Evolutionary conservation across 2,329 filamentous ascomycete genomes (phyloP).

Genomic region (Fonsecaea multimorphosa): DNA sequence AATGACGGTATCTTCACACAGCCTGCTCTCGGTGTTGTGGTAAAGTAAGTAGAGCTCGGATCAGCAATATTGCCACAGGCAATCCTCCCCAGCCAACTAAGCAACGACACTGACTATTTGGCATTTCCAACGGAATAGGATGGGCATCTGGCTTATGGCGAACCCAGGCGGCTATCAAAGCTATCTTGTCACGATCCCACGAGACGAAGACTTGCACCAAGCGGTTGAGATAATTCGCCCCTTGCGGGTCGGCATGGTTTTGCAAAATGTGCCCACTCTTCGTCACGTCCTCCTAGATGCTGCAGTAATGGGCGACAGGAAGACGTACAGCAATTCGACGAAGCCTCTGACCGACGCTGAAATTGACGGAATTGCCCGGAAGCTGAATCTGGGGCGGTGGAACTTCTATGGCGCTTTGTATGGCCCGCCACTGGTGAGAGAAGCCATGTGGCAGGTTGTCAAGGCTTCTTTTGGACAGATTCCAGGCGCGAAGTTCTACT

Average conservation of each 20-base stretch:
- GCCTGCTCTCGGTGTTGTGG: slow-evolving; percentile 56
- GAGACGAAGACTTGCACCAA: slow-evolving; percentile 51
- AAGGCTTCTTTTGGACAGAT: slow-evolving; percentile 53
- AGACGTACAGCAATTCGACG: slow-evolving; percentile 30
- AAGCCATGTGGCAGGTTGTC: slow-evolving; percentile 48
- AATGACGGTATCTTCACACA: slow-evolving; percentile 57
- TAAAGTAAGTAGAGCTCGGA: slow-evolving; percentile 35
- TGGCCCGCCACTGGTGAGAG: slow-evolving; percentile 44
- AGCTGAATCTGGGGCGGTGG: slow-evolving; percentile 56
- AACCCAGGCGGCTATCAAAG: slow-evolving; percentile 58
- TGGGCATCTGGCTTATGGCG: slow-evolving; percentile 61
- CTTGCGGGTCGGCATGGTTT: slow-evolving; percentile 47
- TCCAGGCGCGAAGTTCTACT: slow-evolving; percentile 52
- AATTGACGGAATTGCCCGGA: slow-evolving; percentile 50
- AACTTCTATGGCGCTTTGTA: slow-evolving; percentile 59
- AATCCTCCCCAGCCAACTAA: background rate
- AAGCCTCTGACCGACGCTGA: slow-evolving; percentile 49
- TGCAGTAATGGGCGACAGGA: slow-evolving; percentile 45
- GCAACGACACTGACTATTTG: slow-evolving; percentile 44
- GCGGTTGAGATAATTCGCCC: slow-evolving; percentile 44
- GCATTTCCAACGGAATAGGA: slow-evolving; percentile 43
- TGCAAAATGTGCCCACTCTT: slow-evolving; percentile 58
- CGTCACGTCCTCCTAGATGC: slow-evolving; percentile 55
- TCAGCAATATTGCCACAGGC: too few species aligned
- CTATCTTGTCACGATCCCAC: slow-evolving; percentile 54